A percentile compares a stretch with the other conserved stretches of the same genome.
phyloP scores from a whole-genome alignment of 352 stramenopile species.

The Pythium folliculosum region DNA sequence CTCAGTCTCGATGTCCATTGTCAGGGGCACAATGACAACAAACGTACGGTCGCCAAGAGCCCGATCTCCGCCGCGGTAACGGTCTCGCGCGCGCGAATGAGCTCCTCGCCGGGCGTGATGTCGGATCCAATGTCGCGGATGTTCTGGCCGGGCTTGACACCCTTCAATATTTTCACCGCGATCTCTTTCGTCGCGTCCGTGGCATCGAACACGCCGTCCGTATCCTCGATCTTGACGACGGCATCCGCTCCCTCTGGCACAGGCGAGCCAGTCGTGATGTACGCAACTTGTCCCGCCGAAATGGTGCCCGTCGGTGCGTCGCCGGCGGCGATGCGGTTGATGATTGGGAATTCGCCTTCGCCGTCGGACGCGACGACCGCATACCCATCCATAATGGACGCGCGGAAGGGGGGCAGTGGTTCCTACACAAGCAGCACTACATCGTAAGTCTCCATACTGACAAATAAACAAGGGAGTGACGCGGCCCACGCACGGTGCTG shows the following conservation, averaged over 20 bases:
- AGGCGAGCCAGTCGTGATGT: constrained; percentile 95
- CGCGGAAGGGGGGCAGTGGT: constrained; percentile 93
- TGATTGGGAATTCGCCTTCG: constrained; percentile 69
- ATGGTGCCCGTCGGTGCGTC: constrained; percentile 46
- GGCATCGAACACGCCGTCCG: constrained; percentile 47
- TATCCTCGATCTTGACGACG: constrained; percentile 96
- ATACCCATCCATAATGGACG: constrained; percentile 98
- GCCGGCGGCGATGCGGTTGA: constrained; percentile 71
- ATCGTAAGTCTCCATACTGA: neutral
- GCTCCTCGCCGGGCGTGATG: constrained; percentile 72
- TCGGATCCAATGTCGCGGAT: constrained; percentile 93
- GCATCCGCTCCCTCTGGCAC: constrained; percentile 90
- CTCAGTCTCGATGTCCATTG: too few species aligned
- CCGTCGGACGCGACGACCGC: constrained; percentile 89
- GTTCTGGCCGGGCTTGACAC: constrained; percentile 56
- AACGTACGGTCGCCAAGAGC: constrained; percentile 88
- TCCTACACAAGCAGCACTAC: constrained; percentile 38
- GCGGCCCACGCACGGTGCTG: constrained; percentile 35
- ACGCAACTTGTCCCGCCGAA: constrained; percentile 61
- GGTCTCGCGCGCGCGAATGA: constrained; percentile 72
- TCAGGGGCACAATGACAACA: too few species aligned
- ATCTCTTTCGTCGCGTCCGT: constrained; percentile 36
- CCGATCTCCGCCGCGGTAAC: constrained; percentile 91
- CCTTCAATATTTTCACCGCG: constrained; percentile 66
- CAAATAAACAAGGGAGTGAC: neutral